Percentiles rank a stretch among this genome's conserved stretches.
Evolutionary conservation across 1,284 basidiomycete species (phyloP).

Genomic region (Apiotrichum gamsii): DNA sequence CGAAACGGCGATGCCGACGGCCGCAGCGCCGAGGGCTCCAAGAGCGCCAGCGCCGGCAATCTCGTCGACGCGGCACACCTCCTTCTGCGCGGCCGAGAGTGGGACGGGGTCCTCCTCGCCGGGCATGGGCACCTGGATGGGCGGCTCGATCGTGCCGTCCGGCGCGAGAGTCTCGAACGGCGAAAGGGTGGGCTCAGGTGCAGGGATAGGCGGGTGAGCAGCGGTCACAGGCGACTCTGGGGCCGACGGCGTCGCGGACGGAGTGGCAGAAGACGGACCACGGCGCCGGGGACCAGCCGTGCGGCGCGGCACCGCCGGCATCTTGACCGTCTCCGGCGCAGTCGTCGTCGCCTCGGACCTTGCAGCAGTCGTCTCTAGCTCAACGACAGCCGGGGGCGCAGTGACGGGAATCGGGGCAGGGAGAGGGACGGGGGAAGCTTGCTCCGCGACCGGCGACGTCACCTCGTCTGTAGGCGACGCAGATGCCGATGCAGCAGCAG

Average conservation of each 20-base stretch:
- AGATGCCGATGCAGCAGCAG: not conserved
- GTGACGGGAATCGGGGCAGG: not conserved
- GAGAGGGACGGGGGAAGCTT: not conserved
- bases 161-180: constrained; percentile 11
- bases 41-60: constrained; percentile 23
- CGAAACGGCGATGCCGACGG: constrained; percentile 41
- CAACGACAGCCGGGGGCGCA: not conserved
- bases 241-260: not conserved
- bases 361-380: not conserved
- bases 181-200: not conserved
- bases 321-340: constrained; percentile 31
- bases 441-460: not conserved
- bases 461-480: not conserved
- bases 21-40: constrained; percentile 37
- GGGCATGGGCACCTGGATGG: constrained; percentile 31
- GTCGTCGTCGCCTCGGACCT: not conserved
- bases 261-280: constrained; percentile 7
- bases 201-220: not conserved
- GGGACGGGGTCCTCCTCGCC: constrained; percentile 9
- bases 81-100: not conserved
- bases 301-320: constrained; percentile 38
- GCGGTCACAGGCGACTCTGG: not conserved
- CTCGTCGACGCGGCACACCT: constrained; percentile 13
- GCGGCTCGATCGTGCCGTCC: constrained; percentile 30
- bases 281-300: constrained; percentile 35